Base-by-base conservation (phyloP, 1,284 basidiomycete species). In the Cutaneotrichosporon cutaneum region DNA sequence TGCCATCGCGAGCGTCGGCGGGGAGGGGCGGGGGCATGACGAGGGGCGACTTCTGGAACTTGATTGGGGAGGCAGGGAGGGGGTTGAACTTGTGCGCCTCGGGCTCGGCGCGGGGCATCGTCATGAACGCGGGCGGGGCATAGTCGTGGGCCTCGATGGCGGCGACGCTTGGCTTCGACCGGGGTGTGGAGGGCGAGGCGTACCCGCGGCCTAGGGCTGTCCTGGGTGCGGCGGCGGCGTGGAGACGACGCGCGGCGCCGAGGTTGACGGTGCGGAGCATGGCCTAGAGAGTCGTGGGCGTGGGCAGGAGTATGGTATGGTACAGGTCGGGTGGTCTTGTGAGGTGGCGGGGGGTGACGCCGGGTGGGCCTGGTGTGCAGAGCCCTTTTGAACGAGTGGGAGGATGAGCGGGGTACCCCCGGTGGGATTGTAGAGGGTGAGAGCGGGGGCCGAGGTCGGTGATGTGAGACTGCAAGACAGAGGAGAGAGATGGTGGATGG, bases 21-120 rank as follows among this genome's bases (percentile, higher is more conserved):
- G 71, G 72, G n/a, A 72, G 66, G 10, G 70, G 76, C 6, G 63
- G 61, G 0, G 70, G 74, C n/a, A 72, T 62, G 21, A 56, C 66
- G 24, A 64, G 24, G 22, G 53, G 39, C 22, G 32, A 30, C 13
- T 51, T 22, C 22, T 18, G 27, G 33, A 30, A 51, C 18, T 24
- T 35, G n/a, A 42, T 30, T 26, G 27, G 26, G 21, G 21, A 48
- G n/a, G 42, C 42, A 9, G 52, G 33, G 2, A 32, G n/a, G n/a
- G 52, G 55, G 51, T 66, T 63, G 54, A 57, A 66, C 24, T 50
- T 52, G 47, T 63, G 61, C 7, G 64, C 61, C 47, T 59, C 58
- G 22, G 50, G 30, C 27, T 64, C 63, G 24, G 35, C n/a, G 52
- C 52, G 39, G 10, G 51, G 27, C 16, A 48, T 51, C 7, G 58